Evolutionary conservation across 1,139 yeast genomes (phyloP), one percentile per base, ranked within the genome.

Genomic region (Hyphopichia pseudoburtonii): DNA sequence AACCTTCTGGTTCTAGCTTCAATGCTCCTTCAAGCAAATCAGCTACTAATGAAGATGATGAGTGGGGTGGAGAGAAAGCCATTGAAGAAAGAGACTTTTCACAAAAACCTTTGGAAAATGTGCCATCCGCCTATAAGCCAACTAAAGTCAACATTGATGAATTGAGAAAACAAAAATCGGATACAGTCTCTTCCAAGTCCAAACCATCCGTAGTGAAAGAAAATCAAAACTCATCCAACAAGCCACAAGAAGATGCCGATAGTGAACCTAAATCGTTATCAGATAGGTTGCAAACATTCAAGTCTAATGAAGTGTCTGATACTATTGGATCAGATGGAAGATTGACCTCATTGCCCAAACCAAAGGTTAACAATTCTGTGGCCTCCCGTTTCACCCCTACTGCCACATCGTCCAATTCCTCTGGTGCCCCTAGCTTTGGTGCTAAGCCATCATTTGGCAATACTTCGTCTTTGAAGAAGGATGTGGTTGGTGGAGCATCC

Each of bases 121-220:
- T 78, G 17, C 80, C 84, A 22, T 70, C 86, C 10, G 80, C 88
- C n/a, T 84, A 84, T 58, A 76, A 75, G 51, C 88, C 94, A 28
- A 76, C 86, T 21, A 71, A 70, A 48, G 76, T 71, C 25, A 54
- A 71, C 43, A 70, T 71, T 44, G 64, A 53, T 11, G 66, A 62
- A 38, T 67, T 71, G 52, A 64, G 77, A 52, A 65, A 63, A 35
- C 73, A 68, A 41, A 71, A 71, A 42, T 66, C 77, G 4, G 76
- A 71, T 47, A 70, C 79, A 6, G 64, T 63, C 34, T 69, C 78
- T 14, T 71, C 73, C 26, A 56, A 55, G 28, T 71, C 75, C 26
- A 65, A 56, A 42, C 52, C 64, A 17, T 39, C 43, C 32, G 44
- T 47, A 31, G 40, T 47, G 5, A 41, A 36, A 12, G 45, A 44